A percentile compares a stretch with the other conserved stretches of the same genome.
phyloP scores from a whole-genome alignment of 345 rosid species.

The Ricinus communis region DNA sequence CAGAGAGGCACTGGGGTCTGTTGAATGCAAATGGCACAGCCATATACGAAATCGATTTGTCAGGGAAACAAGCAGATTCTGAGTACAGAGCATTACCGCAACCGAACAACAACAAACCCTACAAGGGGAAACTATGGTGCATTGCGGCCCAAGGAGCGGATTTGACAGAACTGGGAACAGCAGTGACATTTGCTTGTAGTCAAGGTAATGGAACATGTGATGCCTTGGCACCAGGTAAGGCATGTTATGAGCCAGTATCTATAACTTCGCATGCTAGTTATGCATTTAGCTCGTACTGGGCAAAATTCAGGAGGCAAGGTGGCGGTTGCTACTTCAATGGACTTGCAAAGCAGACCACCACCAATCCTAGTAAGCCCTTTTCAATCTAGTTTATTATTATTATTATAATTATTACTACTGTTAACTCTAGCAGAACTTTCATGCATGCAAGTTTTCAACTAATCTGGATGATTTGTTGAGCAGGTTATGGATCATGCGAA shows the following conservation, averaged over 20 bases:
- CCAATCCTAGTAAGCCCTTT: constrained; percentile 62
- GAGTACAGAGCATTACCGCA: constrained; percentile 44
- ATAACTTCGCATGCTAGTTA: constrained; percentile 59
- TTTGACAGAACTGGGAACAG: constrained; percentile 35
- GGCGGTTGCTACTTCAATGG: constrained; percentile 73
- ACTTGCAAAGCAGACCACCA: constrained; percentile 54
- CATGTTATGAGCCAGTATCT: constrained; percentile 58
- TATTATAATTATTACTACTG: too few species aligned
- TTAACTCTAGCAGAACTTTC: too few species aligned
- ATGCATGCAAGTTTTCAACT: too few species aligned
- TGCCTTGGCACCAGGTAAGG: constrained; percentile 50
- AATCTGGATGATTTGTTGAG: background rate
- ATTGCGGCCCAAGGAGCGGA: constrained; percentile 45
- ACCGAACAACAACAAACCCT: constrained; percentile 49
- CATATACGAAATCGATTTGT: constrained; percentile 54
- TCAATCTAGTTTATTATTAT: background rate
- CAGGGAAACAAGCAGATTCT: constrained; percentile 33
- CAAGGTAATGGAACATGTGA: constrained; percentile 53
- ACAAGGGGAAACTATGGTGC: constrained; percentile 65
- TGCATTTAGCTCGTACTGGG: constrained; percentile 81
- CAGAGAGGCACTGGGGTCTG: constrained; percentile 82
- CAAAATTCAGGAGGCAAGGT: constrained; percentile 51
- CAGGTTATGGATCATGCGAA: constrained; percentile 46
- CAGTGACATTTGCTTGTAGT: constrained; percentile 46
- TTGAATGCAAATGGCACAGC: constrained; percentile 45